Conservation (phyloP, 1,139 yeast species). For the Debaryomyces fabryi region DNA sequence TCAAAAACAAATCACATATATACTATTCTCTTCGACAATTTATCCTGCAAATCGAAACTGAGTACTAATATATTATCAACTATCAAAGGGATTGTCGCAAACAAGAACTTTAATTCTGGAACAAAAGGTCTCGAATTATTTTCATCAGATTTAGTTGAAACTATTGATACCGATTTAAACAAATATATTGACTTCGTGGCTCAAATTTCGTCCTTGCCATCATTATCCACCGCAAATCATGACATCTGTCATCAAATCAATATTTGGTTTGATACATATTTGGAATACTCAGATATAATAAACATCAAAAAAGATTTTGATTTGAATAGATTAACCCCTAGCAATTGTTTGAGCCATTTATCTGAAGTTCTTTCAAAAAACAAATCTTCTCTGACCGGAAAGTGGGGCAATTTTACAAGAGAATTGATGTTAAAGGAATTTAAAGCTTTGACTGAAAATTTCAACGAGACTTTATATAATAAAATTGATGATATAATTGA, state of each 20-base stretch:
- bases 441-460: slow-evolving; percentile 11
- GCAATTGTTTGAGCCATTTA: slow-evolving; percentile 18
- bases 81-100: slow-evolving; percentile 5
- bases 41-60: neutral
- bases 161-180: slow-evolving; percentile 31
- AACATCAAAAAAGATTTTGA: slow-evolving; percentile 12
- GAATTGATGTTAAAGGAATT: slow-evolving; percentile 15
- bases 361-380: slow-evolving; percentile 8
- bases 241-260: slow-evolving; percentile 18
- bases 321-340: slow-evolving; percentile 12
- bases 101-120: neutral
- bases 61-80: slow-evolving; percentile 4
- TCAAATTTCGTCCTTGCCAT: slow-evolving; percentile 11
- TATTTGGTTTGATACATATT: slow-evolving; percentile 28
- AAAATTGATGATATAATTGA: slow-evolving; percentile 14
- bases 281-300: slow-evolving; percentile 15
- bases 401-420: slow-evolving; percentile 20
- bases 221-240: slow-evolving; percentile 9
- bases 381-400: slow-evolving; percentile 2
- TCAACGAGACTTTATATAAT: slow-evolving; percentile 17
- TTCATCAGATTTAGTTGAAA: slow-evolving; percentile 23
- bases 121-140: slow-evolving; percentile 16
- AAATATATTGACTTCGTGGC: slow-evolving; percentile 23
- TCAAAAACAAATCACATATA: slow-evolving; percentile 8
- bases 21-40: slow-evolving; percentile 11